phyloP scores from a whole-genome alignment of 108 stramenopile genomes.

The Skeletonema menzelii region DNA sequence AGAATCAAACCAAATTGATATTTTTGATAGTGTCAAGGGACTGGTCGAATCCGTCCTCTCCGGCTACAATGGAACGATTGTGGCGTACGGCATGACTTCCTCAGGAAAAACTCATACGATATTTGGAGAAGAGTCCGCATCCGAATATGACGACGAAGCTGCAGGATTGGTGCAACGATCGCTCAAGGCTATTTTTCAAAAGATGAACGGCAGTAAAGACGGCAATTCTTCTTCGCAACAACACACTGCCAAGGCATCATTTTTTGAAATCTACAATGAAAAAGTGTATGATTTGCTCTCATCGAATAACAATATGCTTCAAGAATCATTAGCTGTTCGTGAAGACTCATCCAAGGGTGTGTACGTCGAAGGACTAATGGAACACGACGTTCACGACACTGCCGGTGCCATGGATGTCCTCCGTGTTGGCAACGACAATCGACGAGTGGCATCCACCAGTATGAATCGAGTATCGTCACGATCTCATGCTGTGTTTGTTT shows the following conservation, averaged over 20 bases:
- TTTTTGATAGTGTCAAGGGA: slow-evolving; percentile 37
- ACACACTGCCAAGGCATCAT: slow-evolving; percentile 43
- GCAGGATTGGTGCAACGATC: slow-evolving; percentile 51
- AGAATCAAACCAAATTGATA: slow-evolving; percentile 17
- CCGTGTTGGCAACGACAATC: slow-evolving; percentile 15
- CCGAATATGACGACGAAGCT: slow-evolving; percentile 13
- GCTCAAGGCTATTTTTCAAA: slow-evolving; percentile 43
- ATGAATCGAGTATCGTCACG: slow-evolving; percentile 71
- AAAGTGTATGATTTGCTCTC: slow-evolving; percentile 58
- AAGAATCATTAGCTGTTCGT: slow-evolving; percentile 57
- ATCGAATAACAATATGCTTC: slow-evolving; percentile 25
- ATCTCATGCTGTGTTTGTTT: slow-evolving; percentile 60
- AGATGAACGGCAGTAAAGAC: slow-evolving; percentile 4
- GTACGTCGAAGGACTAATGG: slow-evolving; percentile 58
- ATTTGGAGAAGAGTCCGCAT: slow-evolving; percentile 33
- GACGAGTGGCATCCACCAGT: slow-evolving; percentile 56
- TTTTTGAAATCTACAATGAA: slow-evolving; percentile 63
- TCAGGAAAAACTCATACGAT: slow-evolving; percentile 49
- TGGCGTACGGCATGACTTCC: slow-evolving; percentile 52
- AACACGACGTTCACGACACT: slow-evolving; percentile 37
- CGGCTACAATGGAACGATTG: slow-evolving; percentile 53
- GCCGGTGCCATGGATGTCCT: slow-evolving; percentile 38
- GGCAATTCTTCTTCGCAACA: slow-evolving; percentile 1
- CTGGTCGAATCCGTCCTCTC: slow-evolving; percentile 43
- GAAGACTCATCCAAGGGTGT: slow-evolving; percentile 62